phyloP scores from a whole-genome alignment of 495 filamentous ascomycete genomes.

The Copromyces sp. region DNA sequence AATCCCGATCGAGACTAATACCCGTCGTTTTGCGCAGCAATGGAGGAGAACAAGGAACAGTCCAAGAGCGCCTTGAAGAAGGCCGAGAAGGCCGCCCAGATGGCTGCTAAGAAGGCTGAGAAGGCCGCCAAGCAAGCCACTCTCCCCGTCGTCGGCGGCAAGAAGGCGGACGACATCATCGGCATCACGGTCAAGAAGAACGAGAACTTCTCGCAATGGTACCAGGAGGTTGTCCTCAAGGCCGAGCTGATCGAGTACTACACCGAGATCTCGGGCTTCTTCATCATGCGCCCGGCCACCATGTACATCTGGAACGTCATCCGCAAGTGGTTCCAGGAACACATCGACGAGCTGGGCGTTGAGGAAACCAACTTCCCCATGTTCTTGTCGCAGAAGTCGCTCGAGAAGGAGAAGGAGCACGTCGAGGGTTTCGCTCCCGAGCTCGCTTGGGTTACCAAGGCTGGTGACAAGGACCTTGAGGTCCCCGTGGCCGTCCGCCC shows the following conservation, averaged over 20 bases:
- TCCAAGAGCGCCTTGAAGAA: slow-evolving; percentile 69
- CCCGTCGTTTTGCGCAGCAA: slow-evolving; percentile 12
- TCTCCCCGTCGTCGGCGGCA: slow-evolving; percentile 37
- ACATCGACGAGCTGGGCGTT: slow-evolving; percentile 82
- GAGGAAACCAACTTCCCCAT: slow-evolving; percentile 93
- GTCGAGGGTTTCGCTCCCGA: slow-evolving; percentile 96
- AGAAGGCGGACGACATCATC: slow-evolving; percentile 55
- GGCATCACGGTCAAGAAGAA: slow-evolving; percentile 78
- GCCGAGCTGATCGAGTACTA: slow-evolving; percentile 76
- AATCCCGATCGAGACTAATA: neutral
- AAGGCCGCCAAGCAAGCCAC: slow-evolving; percentile 49
- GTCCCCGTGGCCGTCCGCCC: slow-evolving; percentile 93
- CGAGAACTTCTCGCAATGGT: slow-evolving; percentile 87
- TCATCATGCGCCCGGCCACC: slow-evolving; percentile 78
- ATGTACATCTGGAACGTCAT: slow-evolving; percentile 93
- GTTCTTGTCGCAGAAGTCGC: slow-evolving; percentile 81
- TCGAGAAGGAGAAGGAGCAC: slow-evolving; percentile 92
- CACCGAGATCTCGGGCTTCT: slow-evolving; percentile 82
- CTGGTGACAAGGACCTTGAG: slow-evolving; percentile 82
- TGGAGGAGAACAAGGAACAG: slow-evolving; percentile 37
- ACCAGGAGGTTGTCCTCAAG: slow-evolving; percentile 91
- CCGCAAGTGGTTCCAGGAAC: slow-evolving; percentile 74
- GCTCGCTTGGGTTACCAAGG: slow-evolving; percentile 96
- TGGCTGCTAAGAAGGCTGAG: slow-evolving; percentile 56
- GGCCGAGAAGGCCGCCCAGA: slow-evolving; percentile 55